Conservation (phyloP, 2,329 filamentous ascomycete genomes). For the Botrytis aclada region DNA sequence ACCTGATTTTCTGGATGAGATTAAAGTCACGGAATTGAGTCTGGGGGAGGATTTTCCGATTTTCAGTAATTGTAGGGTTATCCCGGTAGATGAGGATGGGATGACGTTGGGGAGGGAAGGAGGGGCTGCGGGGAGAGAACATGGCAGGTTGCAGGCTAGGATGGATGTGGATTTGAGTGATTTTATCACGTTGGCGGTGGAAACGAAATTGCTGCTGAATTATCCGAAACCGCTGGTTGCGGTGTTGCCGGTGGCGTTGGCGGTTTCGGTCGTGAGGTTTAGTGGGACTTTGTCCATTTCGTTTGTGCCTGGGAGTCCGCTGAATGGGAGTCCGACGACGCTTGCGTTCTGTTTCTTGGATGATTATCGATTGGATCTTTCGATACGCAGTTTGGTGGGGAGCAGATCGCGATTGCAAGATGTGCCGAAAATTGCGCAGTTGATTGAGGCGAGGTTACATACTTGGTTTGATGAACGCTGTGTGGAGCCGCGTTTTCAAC, state of each 20-base stretch:
- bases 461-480: conserved; percentile 85
- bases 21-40: conserved; percentile 88
- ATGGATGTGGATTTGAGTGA: conserved; percentile 98
- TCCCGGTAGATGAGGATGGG: conserved; percentile 81
- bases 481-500: conserved; percentile 82
- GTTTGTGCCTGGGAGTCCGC: conserved; percentile 73
- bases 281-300: conserved; percentile 92
- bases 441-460: conserved; percentile 76
- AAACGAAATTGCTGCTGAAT: conserved; percentile 91
- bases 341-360: conserved; percentile 93
- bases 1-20: conserved; percentile 90
- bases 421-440: conserved; percentile 82
- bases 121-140: conserved; percentile 45
- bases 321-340: conserved; percentile 73
- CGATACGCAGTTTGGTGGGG: conserved; percentile 74
- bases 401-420: conserved; percentile 78
- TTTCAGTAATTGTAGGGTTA: conserved; percentile 95
- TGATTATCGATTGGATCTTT: conserved; percentile 81
- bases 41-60: conserved; percentile 97
- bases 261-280: conserved; percentile 89
- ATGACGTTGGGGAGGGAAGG: conserved; percentile 48
- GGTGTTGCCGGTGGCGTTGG: conserved; percentile 84
- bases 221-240: conserved; percentile 89
- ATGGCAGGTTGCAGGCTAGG: conserved; percentile 80
- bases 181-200: conserved; percentile 89